Evolutionary conservation across 2,329 filamentous ascomycete genomes (phyloP).

Genomic region (Coleophoma eucalyptorum): DNA sequence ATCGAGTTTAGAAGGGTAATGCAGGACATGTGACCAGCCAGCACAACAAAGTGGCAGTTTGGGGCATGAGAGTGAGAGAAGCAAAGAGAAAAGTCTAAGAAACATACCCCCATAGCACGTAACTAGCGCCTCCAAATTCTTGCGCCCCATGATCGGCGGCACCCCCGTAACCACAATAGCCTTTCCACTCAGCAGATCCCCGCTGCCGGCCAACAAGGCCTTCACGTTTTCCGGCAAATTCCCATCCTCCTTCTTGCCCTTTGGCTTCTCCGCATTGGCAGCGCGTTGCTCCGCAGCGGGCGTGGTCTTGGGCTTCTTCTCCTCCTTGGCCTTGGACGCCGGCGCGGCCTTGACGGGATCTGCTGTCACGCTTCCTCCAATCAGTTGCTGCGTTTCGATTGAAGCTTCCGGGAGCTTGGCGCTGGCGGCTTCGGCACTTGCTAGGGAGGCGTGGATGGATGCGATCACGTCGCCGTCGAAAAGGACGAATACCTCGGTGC

Average conservation of each 20-base stretch:
- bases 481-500: conserved; percentile 9
- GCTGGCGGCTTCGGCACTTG: conserved; percentile 8
- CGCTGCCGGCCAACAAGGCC: conserved; percentile 8
- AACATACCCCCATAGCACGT: conserved; percentile 8
- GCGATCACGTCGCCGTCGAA: conserved; percentile 1
- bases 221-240: conserved; percentile 14
- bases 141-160: conserved; percentile 14
- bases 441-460: conserved; percentile 11
- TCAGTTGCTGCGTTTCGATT: not conserved
- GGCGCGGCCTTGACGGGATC: conserved; percentile 3
- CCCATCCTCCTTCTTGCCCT: not conserved
- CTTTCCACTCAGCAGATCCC: conserved; percentile 7
- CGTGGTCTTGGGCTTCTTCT: conserved; percentile 12
- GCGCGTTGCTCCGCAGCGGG: conserved; percentile 15
- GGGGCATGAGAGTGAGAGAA: too few relatives aligned
- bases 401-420: too few relatives aligned
- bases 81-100: too few relatives aligned
- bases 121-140: conserved; percentile 16
- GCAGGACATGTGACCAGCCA: too few relatives aligned
- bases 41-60: too few relatives aligned
- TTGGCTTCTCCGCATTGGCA: conserved; percentile 13
- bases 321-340: conserved; percentile 1
- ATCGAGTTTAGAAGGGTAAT: too few relatives aligned
- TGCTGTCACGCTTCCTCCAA: conserved; percentile 9
- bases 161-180: conserved; percentile 17